Evolutionary conservation across 139 green algal species (phyloP).

Genomic region (Zygnema circumcarinatum): DNA sequence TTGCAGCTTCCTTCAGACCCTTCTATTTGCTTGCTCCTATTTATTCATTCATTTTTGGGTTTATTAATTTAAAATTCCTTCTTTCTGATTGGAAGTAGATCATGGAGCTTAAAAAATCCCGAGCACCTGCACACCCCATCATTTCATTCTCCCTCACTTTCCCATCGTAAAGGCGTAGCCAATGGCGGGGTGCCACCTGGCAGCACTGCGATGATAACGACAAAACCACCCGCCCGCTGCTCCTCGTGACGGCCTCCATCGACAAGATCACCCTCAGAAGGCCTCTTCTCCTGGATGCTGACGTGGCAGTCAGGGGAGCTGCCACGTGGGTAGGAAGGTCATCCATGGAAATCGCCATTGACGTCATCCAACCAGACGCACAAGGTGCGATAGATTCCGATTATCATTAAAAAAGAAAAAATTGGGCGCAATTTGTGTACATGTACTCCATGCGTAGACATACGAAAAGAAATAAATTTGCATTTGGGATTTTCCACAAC

Average conservation of each 20-base stretch:
- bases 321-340: conserved; percentile 81
- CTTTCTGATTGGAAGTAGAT: too few species aligned
- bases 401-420: too few species aligned
- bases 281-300: conserved; percentile 26
- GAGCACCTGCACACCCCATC: not conserved
- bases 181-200: conserved; percentile 2
- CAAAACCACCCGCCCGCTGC: conserved; percentile 33
- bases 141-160: not conserved
- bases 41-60: too few species aligned
- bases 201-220: conserved; percentile 59
- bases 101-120: not conserved
- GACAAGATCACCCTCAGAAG: conserved; percentile 44
- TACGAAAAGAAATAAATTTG: too few species aligned
- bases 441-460: too few species aligned
- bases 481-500: too few species aligned
- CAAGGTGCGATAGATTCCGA: too few species aligned
- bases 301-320: conserved; percentile 59
- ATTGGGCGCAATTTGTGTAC: too few species aligned
- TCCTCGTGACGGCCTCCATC: conserved; percentile 61
- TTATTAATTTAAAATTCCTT: too few species aligned
- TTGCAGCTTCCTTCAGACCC: too few species aligned
- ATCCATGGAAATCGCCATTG: conserved; percentile 82
- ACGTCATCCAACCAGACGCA: too few species aligned
- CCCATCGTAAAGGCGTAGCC: conserved; percentile 1
- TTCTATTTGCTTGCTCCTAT: too few species aligned